Base-by-base conservation (phyloP, 768 basidiomycete genomes). In the Mycena alexandri region DNA sequence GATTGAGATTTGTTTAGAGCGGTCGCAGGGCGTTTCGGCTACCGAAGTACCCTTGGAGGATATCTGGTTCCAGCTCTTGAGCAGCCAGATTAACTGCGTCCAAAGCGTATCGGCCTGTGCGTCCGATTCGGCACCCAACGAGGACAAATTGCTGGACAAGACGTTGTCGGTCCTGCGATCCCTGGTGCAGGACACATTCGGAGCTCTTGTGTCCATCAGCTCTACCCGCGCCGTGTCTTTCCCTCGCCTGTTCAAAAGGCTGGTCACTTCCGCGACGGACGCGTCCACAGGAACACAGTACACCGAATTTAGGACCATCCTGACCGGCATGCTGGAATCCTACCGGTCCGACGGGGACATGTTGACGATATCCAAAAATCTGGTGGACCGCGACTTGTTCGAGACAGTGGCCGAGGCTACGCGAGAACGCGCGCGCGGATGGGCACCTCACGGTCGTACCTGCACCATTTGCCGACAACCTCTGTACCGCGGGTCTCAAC, bases 311-410 rank as follows among this genome's bases (percentile, higher is more conserved):
- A 87, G 95, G 50, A 87, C 89, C 13, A 96, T 99, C 66, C 83
- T 99, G 34, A 91, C 90, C 0, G 93, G 94, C n/a, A 99, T 99
- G 94, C 79, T 99, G 72, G 95, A 97, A 74, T 92, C 95, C 2
- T 99, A 98, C 80, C 89, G 92, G 43, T 89, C 92, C 5, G 96
- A 99, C 70, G 94, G 93, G 29, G 96, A 98, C 71, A 89, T 96
- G 85, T 82, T 99, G 25, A 79, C 84, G 47, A 95, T 97, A 72
- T 93, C 95, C 24, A 93, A 92, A 69, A 89, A 89, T 66, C 80
- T 99, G 50, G 82, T 96, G 47, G 87, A 92, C 68, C 86, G 91
- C 36, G 97, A 99, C 76, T 79, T 97, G 53, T 96, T 93, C 70
- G 87, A 90, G 61, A 86, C 86, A 0, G 81, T 96, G 51, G 88